phyloP scores from a whole-genome alignment of 179 eudicot genomes.

The Beta macrorhiza region DNA sequence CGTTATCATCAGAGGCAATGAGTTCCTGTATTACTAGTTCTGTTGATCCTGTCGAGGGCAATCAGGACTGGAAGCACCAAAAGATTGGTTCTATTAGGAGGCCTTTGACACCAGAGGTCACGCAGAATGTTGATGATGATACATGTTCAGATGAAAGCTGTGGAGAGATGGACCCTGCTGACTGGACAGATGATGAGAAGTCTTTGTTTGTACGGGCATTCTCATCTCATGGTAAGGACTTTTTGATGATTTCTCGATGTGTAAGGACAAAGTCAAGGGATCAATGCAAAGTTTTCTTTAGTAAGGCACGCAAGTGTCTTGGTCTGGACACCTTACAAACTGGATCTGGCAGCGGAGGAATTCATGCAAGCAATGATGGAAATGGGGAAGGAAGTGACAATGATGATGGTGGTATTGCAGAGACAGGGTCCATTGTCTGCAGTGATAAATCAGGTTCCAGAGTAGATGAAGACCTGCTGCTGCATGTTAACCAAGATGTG shows the following conservation, averaged over 20 bases:
- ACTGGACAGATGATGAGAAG: constrained; percentile 97
- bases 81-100: constrained; percentile 37
- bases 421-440: constrained; percentile 50
- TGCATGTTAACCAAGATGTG: constrained; percentile 36
- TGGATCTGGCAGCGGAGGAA: constrained; percentile 31
- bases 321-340: constrained; percentile 56
- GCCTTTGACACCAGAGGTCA: constrained; percentile 59
- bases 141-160: constrained; percentile 90
- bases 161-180: constrained; percentile 68
- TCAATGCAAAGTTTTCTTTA: constrained; percentile 80
- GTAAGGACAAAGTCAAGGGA: constrained; percentile 72
- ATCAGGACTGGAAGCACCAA: constrained; percentile 50
- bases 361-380: constrained; percentile 38
- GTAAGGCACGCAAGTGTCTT: constrained; percentile 82
- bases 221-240: constrained; percentile 76
- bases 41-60: constrained; percentile 65
- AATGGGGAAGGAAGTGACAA: constrained; percentile 65
- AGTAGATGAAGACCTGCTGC: constrained; percentile 51
- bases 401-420: constrained; percentile 66
- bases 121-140: constrained; percentile 62
- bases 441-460: constrained; percentile 50
- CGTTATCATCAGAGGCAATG: constrained; percentile 90
- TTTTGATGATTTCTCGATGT: constrained; percentile 61
- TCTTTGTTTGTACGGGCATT: constrained; percentile 69
- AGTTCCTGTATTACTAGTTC: constrained; percentile 92